These are phyloP conservation scores for Ophiocordyceps camponoti-rufipedis DNA, from an alignment of 2,329 filamentous ascomycete genomes.

Conservation along the genomic window DNA sequence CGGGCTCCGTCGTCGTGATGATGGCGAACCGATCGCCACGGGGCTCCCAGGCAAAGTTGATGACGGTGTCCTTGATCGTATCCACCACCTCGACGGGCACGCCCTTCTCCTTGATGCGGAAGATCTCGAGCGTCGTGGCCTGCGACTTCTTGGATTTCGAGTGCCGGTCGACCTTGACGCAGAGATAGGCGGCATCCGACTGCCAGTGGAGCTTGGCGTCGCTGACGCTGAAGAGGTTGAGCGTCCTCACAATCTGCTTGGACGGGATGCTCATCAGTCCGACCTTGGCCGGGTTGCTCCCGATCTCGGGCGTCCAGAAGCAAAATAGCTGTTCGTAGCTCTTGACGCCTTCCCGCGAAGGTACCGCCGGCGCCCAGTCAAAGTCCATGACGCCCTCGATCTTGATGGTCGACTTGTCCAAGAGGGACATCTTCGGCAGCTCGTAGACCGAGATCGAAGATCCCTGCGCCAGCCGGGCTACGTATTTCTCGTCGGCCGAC, in stretches of 20 bases:
- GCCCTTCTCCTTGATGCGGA: conserved; percentile 92
- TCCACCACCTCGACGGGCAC: conserved; percentile 97
- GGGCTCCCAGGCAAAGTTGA: conserved; percentile 99
- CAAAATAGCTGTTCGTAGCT: conserved; percentile 89
- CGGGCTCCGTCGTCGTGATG: conserved; percentile 81
- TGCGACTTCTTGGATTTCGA: conserved; percentile 98
- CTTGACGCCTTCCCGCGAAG: conserved; percentile 71
- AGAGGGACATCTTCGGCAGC: conserved; percentile 69
- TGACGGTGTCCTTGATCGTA: conserved; percentile 93
- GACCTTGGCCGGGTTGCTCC: conserved; percentile 94
- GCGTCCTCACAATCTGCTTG: conserved; percentile 81
- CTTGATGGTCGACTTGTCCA: conserved; percentile 87
- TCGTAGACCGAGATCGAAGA: conserved; percentile 87
- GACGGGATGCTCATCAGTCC: conserved; percentile 90
- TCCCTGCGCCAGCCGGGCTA: conserved; percentile 75
- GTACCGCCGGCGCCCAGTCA: conserved; percentile 82
- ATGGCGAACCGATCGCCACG: conserved; percentile 95
- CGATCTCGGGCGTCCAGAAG: conserved; percentile 97
- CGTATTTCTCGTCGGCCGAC: conserved; percentile 94
- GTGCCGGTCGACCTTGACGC: conserved; percentile 96
- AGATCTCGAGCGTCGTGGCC: conserved; percentile 94
- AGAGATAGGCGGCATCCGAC: conserved; percentile 81
- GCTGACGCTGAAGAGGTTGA: conserved; percentile 95
- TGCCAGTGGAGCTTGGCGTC: conserved; percentile 99
- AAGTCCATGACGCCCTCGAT: conserved; percentile 95